phyloP scores from a whole-genome alignment of 1,139 yeast species.

The Kurtzmaniella quercitrusa region DNA sequence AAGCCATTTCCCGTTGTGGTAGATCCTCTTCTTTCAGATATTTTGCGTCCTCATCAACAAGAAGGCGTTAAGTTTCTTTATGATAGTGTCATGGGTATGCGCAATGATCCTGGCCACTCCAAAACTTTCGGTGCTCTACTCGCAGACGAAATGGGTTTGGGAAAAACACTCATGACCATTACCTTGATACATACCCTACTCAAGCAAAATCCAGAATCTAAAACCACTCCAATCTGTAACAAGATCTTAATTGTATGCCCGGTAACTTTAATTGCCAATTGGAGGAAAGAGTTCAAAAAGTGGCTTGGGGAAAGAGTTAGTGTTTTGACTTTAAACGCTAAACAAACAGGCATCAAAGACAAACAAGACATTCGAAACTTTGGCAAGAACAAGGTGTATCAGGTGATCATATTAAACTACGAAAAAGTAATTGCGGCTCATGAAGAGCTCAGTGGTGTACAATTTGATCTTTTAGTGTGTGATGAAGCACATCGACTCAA shows the following conservation, averaged over 20 bases:
- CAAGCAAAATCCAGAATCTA: conserved; percentile 60
- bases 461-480: conserved; percentile 76
- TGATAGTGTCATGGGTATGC: conserved; percentile 73
- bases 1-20: conserved; percentile 42
- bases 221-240: conserved; percentile 35
- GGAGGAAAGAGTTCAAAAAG: conserved; percentile 84
- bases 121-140: conserved; percentile 62
- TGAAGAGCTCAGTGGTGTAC: conserved; percentile 47
- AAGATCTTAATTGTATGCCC: conserved; percentile 87
- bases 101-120: conserved; percentile 17
- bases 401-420: conserved; percentile 81
- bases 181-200: conserved; percentile 79
- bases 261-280: conserved; percentile 80
- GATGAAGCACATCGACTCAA: conserved; percentile 95
- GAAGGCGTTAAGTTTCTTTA: conserved; percentile 81
- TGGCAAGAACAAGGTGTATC: conserved; percentile 68
- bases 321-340: conserved; percentile 50
- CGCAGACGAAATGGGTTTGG: conserved; percentile 98
- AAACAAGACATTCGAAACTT: conserved; percentile 58
- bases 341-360: conserved; percentile 45
- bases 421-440: conserved; percentile 66
- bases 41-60: conserved; percentile 75
- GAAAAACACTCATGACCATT: conserved; percentile 87
- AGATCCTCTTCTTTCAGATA: conserved; percentile 58
- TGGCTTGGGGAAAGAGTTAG: conserved; percentile 81